Evolutionary conservation across 192 early-diverging fungal genomes (phyloP).

Genomic region (Cladochytrium replicatum): DNA sequence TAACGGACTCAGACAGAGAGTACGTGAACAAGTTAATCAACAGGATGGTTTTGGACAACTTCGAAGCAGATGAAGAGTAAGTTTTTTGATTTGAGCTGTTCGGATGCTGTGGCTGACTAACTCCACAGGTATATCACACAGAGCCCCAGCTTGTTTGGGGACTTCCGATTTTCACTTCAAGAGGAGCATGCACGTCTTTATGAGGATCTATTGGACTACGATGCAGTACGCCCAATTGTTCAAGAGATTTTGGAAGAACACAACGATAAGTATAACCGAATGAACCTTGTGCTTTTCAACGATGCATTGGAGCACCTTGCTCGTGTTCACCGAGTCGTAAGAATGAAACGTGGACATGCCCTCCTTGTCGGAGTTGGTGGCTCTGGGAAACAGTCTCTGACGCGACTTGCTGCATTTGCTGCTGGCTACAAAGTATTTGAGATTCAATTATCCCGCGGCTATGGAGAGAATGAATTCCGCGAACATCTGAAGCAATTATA

Average conservation of each 20-base stretch:
- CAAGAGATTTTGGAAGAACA: slow-evolving; percentile 52
- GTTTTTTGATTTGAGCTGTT: too few species aligned
- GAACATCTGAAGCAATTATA: slow-evolving; percentile 44
- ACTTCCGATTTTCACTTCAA: slow-evolving; percentile 48
- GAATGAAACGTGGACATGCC: slow-evolving; percentile 46
- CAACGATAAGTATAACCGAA: slow-evolving; percentile 48
- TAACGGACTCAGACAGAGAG: slow-evolving; percentile 39
- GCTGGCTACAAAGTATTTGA: slow-evolving; percentile 49
- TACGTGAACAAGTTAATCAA: slow-evolving; percentile 50
- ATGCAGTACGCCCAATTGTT: slow-evolving; percentile 47
- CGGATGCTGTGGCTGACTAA: too few species aligned
- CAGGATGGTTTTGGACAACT: slow-evolving; percentile 43
- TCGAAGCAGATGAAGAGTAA: slow-evolving; percentile 46
- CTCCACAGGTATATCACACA: slow-evolving; percentile 38
- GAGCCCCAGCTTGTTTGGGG: slow-evolving; percentile 48
- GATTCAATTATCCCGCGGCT: slow-evolving; percentile 46
- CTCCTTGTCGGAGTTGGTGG: slow-evolving; percentile 53
- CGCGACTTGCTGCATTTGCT: slow-evolving; percentile 41
- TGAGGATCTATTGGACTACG: slow-evolving; percentile 51
- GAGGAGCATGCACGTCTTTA: slow-evolving; percentile 47
- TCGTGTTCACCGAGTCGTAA: slow-evolving; percentile 42
- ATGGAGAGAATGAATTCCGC: slow-evolving; percentile 46
- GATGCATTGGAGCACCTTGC: slow-evolving; percentile 51
- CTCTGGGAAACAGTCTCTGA: slow-evolving; percentile 50
- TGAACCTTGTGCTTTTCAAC: slow-evolving; percentile 56